phyloP scores from a whole-genome alignment of 192 early-diverging fungal genomes.

The Coemansia sp. region DNA sequence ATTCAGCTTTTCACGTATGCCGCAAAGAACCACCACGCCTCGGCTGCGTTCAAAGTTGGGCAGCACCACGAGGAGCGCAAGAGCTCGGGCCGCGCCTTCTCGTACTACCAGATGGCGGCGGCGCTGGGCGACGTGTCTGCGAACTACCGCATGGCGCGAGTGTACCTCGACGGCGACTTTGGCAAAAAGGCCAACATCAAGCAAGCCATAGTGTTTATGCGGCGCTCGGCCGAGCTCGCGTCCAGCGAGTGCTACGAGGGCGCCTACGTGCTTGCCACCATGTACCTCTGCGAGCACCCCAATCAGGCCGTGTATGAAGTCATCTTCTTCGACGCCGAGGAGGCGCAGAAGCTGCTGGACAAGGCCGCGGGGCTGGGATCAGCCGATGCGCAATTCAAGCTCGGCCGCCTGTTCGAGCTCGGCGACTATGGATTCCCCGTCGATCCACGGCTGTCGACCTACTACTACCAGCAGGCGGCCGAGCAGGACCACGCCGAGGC shows the following conservation, averaged over 20 bases:
- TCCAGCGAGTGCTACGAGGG: constrained; percentile 67
- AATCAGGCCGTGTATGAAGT: constrained; percentile 60
- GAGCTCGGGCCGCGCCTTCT: constrained; percentile 61
- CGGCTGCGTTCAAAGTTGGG: constrained; percentile 68
- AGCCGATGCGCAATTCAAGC: constrained; percentile 68
- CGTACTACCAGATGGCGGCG: constrained; percentile 71
- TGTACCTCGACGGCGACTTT: constrained; percentile 73
- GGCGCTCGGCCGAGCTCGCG: constrained; percentile 74
- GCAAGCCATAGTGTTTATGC: constrained; percentile 81
- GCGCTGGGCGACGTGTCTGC: constrained; percentile 63
- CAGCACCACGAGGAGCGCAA: constrained; percentile 63
- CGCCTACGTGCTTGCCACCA: constrained; percentile 73
- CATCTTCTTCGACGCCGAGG: constrained; percentile 72
- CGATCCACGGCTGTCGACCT: constrained; percentile 66
- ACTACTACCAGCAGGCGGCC: constrained; percentile 81
- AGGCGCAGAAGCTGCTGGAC: constrained; percentile 70
- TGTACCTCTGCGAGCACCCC: constrained; percentile 73
- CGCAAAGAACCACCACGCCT: constrained; percentile 62
- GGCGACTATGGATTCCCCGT: constrained; percentile 67
- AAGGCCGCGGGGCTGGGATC: constrained; percentile 76
- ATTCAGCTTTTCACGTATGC: constrained; percentile 62
- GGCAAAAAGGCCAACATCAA: constrained; percentile 67
- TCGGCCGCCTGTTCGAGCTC: constrained; percentile 81
- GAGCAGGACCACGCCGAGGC: constrained; percentile 76
- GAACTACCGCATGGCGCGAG: constrained; percentile 76